Conservation (phyloP, 2,329 filamentous ascomycete genomes). For the Calonectria henricotiae region DNA sequence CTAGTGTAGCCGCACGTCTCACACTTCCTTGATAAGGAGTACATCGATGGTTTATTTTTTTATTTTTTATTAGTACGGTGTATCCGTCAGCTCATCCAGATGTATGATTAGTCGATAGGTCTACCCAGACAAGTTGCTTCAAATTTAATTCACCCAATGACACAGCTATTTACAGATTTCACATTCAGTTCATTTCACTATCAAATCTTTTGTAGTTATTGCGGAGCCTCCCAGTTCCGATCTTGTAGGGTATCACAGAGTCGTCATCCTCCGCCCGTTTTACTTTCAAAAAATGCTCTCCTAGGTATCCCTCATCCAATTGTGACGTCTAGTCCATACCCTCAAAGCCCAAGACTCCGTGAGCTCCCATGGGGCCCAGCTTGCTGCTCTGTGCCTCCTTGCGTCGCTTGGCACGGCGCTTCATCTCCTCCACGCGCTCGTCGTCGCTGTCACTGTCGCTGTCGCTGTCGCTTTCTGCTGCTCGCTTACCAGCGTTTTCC, state of each 20-base stretch:
- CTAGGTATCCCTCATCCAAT: not conserved
- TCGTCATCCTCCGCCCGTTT: constrained; percentile 18
- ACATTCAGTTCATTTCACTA: constrained; percentile 21
- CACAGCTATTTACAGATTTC: constrained; percentile 2
- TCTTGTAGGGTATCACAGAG: constrained; percentile 41
- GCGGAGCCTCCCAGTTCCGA: constrained; percentile 14
- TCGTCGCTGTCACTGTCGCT: constrained; percentile 60
- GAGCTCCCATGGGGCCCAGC: constrained; percentile 67
- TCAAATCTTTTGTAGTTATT: constrained; percentile 16
- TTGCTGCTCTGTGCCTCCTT: constrained; percentile 63
- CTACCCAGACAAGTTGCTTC: not conserved
- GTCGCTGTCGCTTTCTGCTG: constrained; percentile 67
- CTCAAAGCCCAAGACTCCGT: constrained; percentile 68
- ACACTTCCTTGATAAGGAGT: not conserved
- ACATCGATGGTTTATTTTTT: not conserved
- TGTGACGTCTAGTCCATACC: constrained; percentile 60
- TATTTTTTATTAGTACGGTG: not conserved
- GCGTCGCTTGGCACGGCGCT: constrained; percentile 64
- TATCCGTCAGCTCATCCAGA: not conserved
- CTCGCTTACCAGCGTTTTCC: constrained; percentile 64
- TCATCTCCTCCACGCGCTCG: constrained; percentile 59
- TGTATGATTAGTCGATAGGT: not conserved
- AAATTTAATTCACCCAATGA: not conserved
- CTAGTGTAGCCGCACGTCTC: not conserved
- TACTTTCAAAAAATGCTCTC: constrained; percentile 4